Evolutionary conservation across 2,329 filamentous ascomycete genomes (phyloP).

Genomic region (Pleurostoma richardsiae): DNA sequence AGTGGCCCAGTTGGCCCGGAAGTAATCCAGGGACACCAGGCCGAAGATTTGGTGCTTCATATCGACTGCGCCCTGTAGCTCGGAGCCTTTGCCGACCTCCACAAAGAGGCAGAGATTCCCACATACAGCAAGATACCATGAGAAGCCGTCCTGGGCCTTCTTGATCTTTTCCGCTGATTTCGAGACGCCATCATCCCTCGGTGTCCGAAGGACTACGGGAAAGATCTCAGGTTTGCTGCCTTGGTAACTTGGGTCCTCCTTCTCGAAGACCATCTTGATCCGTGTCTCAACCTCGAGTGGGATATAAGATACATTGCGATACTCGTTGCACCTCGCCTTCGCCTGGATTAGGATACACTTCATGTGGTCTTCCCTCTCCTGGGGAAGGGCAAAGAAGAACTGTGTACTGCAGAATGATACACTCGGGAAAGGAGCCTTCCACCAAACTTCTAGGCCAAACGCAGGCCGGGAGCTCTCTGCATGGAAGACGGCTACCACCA

Average conservation of each 20-base stretch:
- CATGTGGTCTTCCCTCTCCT: conserved; percentile 46
- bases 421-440: conserved; percentile 38
- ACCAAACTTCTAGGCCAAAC: conserved; percentile 53
- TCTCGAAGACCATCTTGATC: conserved; percentile 40
- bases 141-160: conserved; percentile 42
- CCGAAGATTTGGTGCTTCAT: conserved; percentile 46
- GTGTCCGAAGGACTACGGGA: conserved; percentile 45
- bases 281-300: conserved; percentile 40
- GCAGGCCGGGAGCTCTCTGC: conserved; percentile 44
- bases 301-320: conserved; percentile 29
- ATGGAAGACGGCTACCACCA: conserved; percentile 46
- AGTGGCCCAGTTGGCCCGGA: conserved; percentile 43
- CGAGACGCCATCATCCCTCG: conserved; percentile 22
- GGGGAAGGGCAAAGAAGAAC: conserved; percentile 42
- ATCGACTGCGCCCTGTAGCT: conserved; percentile 33
- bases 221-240: conserved; percentile 38
- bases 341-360: conserved; percentile 33
- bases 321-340: conserved; percentile 25
- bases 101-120: conserved; percentile 48
- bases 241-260: conserved; percentile 32
- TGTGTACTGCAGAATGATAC: conserved; percentile 41
- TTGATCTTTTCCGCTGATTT: conserved; percentile 36
- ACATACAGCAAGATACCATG: conserved; percentile 50
- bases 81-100: conserved; percentile 41
- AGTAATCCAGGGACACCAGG: conserved; percentile 44